Base-by-base conservation (phyloP, 78 protist genomes). In the Dictyostelium intermedium region DNA sequence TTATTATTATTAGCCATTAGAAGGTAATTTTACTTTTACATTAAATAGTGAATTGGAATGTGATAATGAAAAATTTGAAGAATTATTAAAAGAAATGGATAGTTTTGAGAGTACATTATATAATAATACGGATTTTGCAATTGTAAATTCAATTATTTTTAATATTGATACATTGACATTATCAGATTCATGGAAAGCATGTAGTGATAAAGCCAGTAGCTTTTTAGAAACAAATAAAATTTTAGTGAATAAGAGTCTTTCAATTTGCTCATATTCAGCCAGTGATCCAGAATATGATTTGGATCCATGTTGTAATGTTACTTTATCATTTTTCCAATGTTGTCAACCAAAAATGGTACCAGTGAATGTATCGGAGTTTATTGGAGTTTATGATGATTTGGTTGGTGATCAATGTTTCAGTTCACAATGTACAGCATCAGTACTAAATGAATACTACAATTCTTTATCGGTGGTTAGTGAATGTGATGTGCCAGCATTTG, bases 221-320 rank as follows among this genome's bases (percentile, higher is more conserved):
- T 84, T 69, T 18, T 35, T 89, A 70, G 39, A 60, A 11, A 43
- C 76, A 2, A 60, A 66, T 13, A 70, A 41, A 2, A 3, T 7
- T 0, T 3, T 5, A 7, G 43, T 47, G 0, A 25, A 32, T 9
- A 72, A 47, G 27, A 20, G n/a, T 37, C 34, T 84, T 2, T 69
- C 94, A 13, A 10, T 32, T n/a, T 89, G 94, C 81, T 32, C 94
- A 0, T 89, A 89, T 60, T 23, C 66, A 30, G 13, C 56, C 0
- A 50, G 61, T 43, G 87, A 78, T 11, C 60, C 66, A 56, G 50
- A 35, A 5, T 89, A 50, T 45, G 25, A 35, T 16, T 23, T 45
- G 23, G 94, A 89, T 41, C 94, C 94, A 69, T 89, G 94, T 35
- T 89, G 94, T 77, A 80, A 89, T 50, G 30, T 43, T 14, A 50